phyloP scores from a whole-genome alignment of 1,139 yeast genomes.

The Debaryomycetaceae sp. region DNA sequence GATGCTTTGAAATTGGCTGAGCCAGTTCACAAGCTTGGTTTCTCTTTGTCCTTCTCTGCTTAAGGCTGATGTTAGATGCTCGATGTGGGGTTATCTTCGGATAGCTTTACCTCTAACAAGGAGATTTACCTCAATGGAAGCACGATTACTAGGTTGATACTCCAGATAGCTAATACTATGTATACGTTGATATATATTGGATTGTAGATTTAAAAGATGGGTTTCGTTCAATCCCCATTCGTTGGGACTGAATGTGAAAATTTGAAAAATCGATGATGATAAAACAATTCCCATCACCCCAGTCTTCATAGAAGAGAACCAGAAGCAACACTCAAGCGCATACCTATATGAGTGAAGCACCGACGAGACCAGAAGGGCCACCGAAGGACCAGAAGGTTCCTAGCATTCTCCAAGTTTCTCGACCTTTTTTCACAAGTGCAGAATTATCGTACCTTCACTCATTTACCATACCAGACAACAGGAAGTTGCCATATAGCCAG shows the following conservation, averaged over 20 bases:
- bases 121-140: background rate
- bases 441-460: constrained; percentile 55
- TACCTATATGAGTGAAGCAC: background rate
- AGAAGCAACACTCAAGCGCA: background rate
- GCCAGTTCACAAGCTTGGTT: constrained; percentile 97
- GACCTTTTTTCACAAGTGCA: constrained; percentile 59
- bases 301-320: background rate
- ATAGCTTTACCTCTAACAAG: background rate
- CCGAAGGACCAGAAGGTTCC: constrained; percentile 10
- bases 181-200: background rate
- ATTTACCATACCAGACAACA: constrained; percentile 49
- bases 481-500: constrained; percentile 45
- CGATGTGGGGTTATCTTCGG: background rate
- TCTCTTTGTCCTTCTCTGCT: constrained; percentile 89
- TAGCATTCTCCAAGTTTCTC: constrained; percentile 45
- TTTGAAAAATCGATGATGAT: background rate
- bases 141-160: background rate
- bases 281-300: background rate
- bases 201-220: background rate
- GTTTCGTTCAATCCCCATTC: background rate
- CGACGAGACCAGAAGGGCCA: background rate
- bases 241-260: background rate
- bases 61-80: constrained; percentile 25
- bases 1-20: constrained; percentile 95
- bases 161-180: background rate